Evolutionary conservation across 805 yeast species (phyloP), one percentile per base, ranked within the genome.

Genomic region (Candida nemodendra): DNA sequence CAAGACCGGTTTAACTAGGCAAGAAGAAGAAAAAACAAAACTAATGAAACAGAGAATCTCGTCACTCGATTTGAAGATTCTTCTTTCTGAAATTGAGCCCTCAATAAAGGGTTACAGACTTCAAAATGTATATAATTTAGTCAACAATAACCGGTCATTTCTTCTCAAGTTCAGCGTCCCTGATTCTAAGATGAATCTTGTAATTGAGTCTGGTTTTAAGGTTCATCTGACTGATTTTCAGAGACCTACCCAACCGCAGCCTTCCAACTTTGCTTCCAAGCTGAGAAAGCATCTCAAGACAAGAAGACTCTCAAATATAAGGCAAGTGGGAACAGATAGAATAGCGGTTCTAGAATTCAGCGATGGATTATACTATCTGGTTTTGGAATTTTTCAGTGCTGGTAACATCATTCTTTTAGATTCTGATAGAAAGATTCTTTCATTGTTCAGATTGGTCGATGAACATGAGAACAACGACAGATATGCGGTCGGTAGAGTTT

Each of bases 371-470:
- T 79, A 65, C 54, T 82, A 84, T 50, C 65, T 91, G 47, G 95
- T 87, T 0, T 62, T 91, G 36, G 99, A 91, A 61, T 91, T 91
- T 54, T 91, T 90, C 66, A 85, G 96, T 56, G 96, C 96, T 3
- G 99, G 99, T 18, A 91, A 91, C 56, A 76, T 91, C 38, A 66
- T 91, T 14, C 68, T 91, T 15, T 68, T 91, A 44, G 95, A 91
- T 59, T 72, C 77, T 19, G 73, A 81, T 15, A 61, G 69, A 42
- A 79, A 75, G 50, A 88, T 90, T 34, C 50, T 89, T 52, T 69
- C 91, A 0, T 64, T 89, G 19, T 90, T 84, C 56, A 77, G 97
- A 61, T 65, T 83, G 16, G 96, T 88, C 8, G 77, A 77, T 23
- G 95, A 84, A 37, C 76, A 80, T 52, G 84, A 76, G 25, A 78